Base-by-base conservation (phyloP, 1,284 basidiomycete species). In the Farysia itapuensis region DNA sequence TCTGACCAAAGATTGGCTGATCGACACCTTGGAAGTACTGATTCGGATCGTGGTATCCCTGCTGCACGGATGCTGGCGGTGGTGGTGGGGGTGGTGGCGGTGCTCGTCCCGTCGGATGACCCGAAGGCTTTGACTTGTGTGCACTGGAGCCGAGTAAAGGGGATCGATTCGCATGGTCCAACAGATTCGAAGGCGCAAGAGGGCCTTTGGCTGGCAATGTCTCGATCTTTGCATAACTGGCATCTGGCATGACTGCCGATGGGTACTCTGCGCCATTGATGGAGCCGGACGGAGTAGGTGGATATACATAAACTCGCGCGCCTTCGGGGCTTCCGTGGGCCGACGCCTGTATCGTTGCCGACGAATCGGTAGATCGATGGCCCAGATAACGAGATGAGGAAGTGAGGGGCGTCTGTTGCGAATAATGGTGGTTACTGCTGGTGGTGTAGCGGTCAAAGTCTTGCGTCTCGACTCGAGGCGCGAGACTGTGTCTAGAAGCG, bases 281-380 rank as follows among this genome's bases (percentile, higher is more conserved):
- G 26, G 11, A 11, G 11, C 26, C 26, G 5, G 66, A 61, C 3
- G 68, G 68, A 18, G 63, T 68, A 1, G 68, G 68, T 3, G 68
- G 68, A 29, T 68, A 70, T 25, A 70, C 66, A 36, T 67, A 68
- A 43, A 70, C 66, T 28, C 59, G 64, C 11, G 64, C 64, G 4
- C 43, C 44, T 9, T 38, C 43, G n/a, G 51, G 49, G 30, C 52
- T 57, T 21, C 21, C 35, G 9, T 4, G 11, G 5, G 16, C 25
- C 23, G 33, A 19, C 13, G 35, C 45, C 0, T 49, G 44, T 35
- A 58, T 41, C 14, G 63, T 61, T 2, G 53, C 52, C 7, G 46
- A 44, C 8, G 63, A 61, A 2, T 59, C 43, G 14, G 47, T 58
- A 25, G 32, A 30, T 22, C 46, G 48, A 19, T 54, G 58, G 16